phyloP scores from a whole-genome alignment of 345 rosid species.

The Hibiscus syriacus region DNA sequence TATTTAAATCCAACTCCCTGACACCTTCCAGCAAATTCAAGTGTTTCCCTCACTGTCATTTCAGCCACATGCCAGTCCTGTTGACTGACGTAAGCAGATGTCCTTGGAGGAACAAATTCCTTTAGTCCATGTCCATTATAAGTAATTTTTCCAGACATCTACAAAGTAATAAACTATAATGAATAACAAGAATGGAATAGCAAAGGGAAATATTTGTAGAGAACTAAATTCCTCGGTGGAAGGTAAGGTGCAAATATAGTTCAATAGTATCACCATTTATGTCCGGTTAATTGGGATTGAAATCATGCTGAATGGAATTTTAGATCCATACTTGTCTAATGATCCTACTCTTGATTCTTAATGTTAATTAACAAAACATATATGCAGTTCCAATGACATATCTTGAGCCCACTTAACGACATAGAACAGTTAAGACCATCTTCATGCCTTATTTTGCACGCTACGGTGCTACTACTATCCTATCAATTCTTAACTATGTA shows the following conservation, averaged over 20 bases:
- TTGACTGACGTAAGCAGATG: constrained; percentile 92
- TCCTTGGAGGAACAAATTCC: constrained; percentile 87
- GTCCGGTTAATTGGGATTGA: neutral
- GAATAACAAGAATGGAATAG: constrained; percentile 4
- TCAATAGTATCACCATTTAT: neutral
- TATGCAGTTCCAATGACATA: neutral
- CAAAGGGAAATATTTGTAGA: neutral
- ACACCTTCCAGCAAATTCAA: no score
- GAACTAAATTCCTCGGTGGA: no score
- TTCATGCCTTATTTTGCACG: neutral
- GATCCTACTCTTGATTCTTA: neutral
- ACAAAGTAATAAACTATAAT: constrained; percentile 16
- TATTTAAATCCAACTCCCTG: constrained; percentile 94
- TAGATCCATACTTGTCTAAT: neutral
- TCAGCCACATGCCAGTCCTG: constrained; percentile 89
- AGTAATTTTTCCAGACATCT: constrained; percentile 73
- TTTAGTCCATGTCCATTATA: constrained; percentile 70
- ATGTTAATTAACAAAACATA: neutral
- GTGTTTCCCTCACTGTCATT: constrained; percentile 90
- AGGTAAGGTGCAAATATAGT: neutral
- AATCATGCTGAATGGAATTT: no score
- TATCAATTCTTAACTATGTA: neutral
- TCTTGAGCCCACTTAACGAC: no score
- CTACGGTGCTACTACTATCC: neutral
- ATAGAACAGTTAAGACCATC: no score